Conservation (phyloP, 2,329 filamentous ascomycete species). For the Pleurostoma richardsiae region DNA sequence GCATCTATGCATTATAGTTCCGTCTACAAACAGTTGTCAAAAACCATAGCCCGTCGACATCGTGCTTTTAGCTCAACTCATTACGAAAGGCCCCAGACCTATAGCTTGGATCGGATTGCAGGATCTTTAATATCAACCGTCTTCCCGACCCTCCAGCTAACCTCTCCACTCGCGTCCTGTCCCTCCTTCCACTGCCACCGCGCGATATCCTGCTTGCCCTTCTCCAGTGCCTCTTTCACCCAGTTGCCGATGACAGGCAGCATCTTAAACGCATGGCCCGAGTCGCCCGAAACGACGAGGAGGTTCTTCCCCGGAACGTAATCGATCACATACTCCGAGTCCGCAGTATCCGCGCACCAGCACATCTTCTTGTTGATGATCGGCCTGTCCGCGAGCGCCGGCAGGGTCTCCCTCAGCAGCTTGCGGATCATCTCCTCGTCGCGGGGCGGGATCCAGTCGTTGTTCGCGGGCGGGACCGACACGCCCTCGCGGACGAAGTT, state of each 20-base stretch:
- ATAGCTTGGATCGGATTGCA: neutral
- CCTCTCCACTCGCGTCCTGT: slow-evolving; percentile 13
- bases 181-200: slow-evolving; percentile 49
- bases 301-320: slow-evolving; percentile 48
- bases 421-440: slow-evolving; percentile 48
- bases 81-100: neutral
- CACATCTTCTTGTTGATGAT: slow-evolving; percentile 54
- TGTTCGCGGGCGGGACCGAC: slow-evolving; percentile 33
- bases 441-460: slow-evolving; percentile 43
- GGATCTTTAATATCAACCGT: slow-evolving; percentile 16
- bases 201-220: slow-evolving; percentile 32
- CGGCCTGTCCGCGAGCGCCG: slow-evolving; percentile 45
- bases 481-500: slow-evolving; percentile 28
- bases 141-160: slow-evolving; percentile 31
- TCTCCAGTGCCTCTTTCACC: slow-evolving; percentile 40
- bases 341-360: slow-evolving; percentile 57
- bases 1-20: no score
- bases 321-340: slow-evolving; percentile 58
- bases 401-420: slow-evolving; percentile 46
- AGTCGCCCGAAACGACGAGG: slow-evolving; percentile 51
- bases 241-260: slow-evolving; percentile 54
- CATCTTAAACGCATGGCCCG: slow-evolving; percentile 60
- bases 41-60: no score
- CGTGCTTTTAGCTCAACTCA: no score
- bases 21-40: no score